Evolutionary conservation across 371 early-diverging fungal species (phyloP), one percentile per base, ranked within the genome.

Genomic region (Apophysomyces elegans): DNA sequence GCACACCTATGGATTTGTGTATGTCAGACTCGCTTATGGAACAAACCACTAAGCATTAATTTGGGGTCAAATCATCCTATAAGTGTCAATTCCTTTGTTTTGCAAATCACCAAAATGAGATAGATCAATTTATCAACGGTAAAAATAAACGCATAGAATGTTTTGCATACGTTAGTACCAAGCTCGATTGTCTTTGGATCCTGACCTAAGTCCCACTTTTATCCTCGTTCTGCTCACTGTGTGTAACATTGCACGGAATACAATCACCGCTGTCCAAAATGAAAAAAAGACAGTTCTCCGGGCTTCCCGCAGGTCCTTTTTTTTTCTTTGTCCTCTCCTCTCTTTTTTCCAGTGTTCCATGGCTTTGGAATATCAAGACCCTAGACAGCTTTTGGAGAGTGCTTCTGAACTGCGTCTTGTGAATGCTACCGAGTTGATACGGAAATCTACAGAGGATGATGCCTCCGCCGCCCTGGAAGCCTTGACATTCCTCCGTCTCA

Each of bases 391-490:
- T 3, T 65, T 65, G 35, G 46, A 65, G 16, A 44, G 56, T 13
- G 39, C 44, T 59, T 58, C 65, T 1, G 65, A 65, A 43, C 50
- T 65, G 11, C 65, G 58, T 58, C 59, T 65, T n/a, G 50, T 58
- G 9, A 59, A 58, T 38, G 65, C 65, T 2, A 65, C 65, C 43
- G 65, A 65, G 43, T 21, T 65, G 12, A 47, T 65, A 14, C 65
- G 88, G 84, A 26, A 37, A 58, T 44, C 18, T 21, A 64, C 35
- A 18, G 26, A 58, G n/a, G n/a, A 32, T 58, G 32, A 36, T 36
- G 13, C 37, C n/a, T 64, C 83, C 69, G 79, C 56, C 11, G 59
- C 45, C 7, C 46, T 58, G 14, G 61, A 74, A 7, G 81, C 78
- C 5, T 47, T 80, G 8, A 66, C 65, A 13, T 78, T 68, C 50